These are phyloP conservation scores for Podospora conica DNA, from an alignment of 495 filamentous ascomycete species.

Conservation along the genomic window DNA sequence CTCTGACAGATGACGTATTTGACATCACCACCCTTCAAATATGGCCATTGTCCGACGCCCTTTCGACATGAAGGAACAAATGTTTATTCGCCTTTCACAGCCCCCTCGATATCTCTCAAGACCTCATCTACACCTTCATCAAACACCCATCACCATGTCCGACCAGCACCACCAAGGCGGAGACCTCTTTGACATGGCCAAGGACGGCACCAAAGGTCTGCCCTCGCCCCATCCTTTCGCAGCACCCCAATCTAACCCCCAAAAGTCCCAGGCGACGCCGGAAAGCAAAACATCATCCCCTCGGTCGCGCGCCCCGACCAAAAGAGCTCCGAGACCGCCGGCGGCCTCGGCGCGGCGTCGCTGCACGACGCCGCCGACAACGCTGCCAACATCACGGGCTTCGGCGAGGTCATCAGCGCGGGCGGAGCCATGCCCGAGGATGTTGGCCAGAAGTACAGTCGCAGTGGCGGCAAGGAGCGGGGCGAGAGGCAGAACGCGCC, in stretches of 20 bases:
- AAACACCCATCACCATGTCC: slow-evolving; percentile 12
- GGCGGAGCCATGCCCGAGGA: slow-evolving; percentile 21
- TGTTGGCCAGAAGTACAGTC: slow-evolving; percentile 16
- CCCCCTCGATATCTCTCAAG: background rate
- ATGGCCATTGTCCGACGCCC: background rate
- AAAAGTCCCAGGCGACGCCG: slow-evolving; percentile 17
- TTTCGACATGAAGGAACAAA: background rate
- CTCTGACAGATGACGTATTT: background rate
- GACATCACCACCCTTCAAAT: background rate
- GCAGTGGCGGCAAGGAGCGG: slow-evolving; percentile 18
- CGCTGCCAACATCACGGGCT: background rate
- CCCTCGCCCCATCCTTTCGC: background rate
- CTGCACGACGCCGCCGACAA: slow-evolving; percentile 6
- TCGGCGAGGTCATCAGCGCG: slow-evolving; percentile 15
- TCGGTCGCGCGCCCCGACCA: slow-evolving; percentile 2
- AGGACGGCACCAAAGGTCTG: slow-evolving; percentile 19
- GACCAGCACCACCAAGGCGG: slow-evolving; percentile 17
- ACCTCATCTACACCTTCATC: background rate
- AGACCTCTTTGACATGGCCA: slow-evolving; percentile 23
- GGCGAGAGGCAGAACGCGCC: slow-evolving; percentile 3
- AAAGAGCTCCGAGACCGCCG: background rate
- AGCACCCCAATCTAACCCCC: background rate
- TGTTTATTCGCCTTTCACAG: background rate
- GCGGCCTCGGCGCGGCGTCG: background rate
- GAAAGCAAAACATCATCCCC: slow-evolving; percentile 16